A percentile compares a stretch with the other conserved stretches of the same genome.
These are phyloP conservation scores for Condylostoma magnum DNA, from an alignment of 169 alveolate genomes.

Conservation along the genomic window DNA sequence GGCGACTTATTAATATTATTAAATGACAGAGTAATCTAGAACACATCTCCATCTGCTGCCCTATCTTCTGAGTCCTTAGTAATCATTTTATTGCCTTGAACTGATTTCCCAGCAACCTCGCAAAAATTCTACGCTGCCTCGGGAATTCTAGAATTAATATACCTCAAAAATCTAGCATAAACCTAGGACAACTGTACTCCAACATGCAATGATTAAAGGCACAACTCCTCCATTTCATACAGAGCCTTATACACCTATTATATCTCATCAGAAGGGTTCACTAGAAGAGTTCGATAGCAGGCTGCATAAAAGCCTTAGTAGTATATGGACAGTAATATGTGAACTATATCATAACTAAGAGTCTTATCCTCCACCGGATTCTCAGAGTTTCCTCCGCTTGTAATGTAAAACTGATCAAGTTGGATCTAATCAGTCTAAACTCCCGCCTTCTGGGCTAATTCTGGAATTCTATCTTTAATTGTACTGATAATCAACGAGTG, in stretches of 20 bases:
- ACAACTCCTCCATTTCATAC: constrained; percentile 40
- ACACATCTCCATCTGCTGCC: constrained; percentile 43
- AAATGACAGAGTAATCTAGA: constrained; percentile 42
- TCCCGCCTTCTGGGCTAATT: too few species aligned
- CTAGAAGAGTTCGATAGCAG: constrained; percentile 63
- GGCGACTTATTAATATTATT: constrained; percentile 34
- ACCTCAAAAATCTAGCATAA: constrained; percentile 35
- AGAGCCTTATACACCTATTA: constrained; percentile 54
- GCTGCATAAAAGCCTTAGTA: constrained; percentile 50
- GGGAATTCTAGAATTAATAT: constrained; percentile 41
- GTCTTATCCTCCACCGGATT: too few species aligned
- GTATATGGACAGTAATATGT: too few species aligned
- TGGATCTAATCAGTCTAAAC: too few species aligned
- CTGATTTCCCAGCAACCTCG: constrained; percentile 55
- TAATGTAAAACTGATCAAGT: too few species aligned
- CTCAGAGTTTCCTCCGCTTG: too few species aligned
- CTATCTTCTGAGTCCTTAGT: constrained; percentile 41
- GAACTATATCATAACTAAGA: too few species aligned
- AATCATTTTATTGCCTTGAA: constrained; percentile 47
- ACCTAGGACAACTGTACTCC: constrained; percentile 44
- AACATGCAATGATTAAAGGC: constrained; percentile 30
- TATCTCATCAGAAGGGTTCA: constrained; percentile 54
- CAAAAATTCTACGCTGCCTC: constrained; percentile 35
- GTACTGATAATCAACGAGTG: too few species aligned
- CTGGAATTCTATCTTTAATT: too few species aligned